Base-by-base conservation (phyloP, 1,139 yeast species). In the Yamadazyma buinensis region DNA sequence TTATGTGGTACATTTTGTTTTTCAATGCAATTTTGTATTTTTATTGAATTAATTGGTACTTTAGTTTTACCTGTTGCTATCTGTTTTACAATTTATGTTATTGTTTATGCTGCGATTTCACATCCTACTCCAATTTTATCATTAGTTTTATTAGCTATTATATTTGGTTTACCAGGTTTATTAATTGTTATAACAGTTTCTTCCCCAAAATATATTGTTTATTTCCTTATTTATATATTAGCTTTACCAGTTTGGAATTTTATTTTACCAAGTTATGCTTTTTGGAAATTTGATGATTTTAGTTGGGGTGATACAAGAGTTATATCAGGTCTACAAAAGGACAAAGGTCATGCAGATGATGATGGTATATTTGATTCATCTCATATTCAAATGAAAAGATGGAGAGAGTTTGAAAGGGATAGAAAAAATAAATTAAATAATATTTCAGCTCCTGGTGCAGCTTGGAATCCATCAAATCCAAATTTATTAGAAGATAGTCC, bases 281-380 rank as follows among this genome's bases (percentile, higher is more conserved):
- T 59, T 51, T 92, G 98, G 98, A 90, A 90, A 59, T 92, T 92
- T 61, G 98, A 92, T 59, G 98, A 92, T 59, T 92, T 92, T 64
- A 80, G 92, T 51, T 92, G 98, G 98, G 98, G 98, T 59, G 97
- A 90, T 46, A 92, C 98, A 5, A 77, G 98, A 68, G 74, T 84
- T 15, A 79, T 92, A 39, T 78, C 77, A 14, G 42, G 42, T 14
- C 14, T 11, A 3, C 95, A 92, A 29, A 94, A 78, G 9, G 77
- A 70, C 42, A 72, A 72, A 44, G 84, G 79, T 23, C 95, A 86
- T 55, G 88, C 79, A 37, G 67, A 57, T 12, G 77, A 66, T 29
- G 86, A 76, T 34, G 97, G 97, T 46, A 83, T 80, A 42, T 92
- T 92, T 55, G 97, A 92, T 56, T 84, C 95, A 14, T 77, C 94